Evolutionary conservation across 1,284 basidiomycete genomes (phyloP).

Genomic region (Ustilago trichophora): DNA sequence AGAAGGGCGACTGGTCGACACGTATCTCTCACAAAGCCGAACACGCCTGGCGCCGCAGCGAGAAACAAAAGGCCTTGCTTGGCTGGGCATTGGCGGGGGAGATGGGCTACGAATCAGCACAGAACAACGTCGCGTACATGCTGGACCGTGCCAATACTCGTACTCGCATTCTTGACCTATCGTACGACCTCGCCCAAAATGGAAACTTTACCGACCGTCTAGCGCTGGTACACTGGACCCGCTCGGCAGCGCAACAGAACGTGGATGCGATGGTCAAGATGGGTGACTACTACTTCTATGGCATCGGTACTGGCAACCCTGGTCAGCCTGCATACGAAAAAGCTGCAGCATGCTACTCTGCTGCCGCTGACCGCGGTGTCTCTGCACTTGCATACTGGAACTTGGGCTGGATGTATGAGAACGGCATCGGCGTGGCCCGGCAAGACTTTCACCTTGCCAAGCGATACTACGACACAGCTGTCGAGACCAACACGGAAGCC

Average conservation of each 20-base stretch:
- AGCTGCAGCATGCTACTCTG: slow-evolving; percentile 91
- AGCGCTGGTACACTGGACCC: slow-evolving; percentile 90
- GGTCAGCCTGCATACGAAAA: slow-evolving; percentile 80
- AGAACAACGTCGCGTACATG: slow-evolving; percentile 93
- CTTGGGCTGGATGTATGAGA: slow-evolving; percentile 98
- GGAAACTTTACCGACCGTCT: slow-evolving; percentile 73
- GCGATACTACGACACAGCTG: slow-evolving; percentile 88
- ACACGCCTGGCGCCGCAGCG: slow-evolving; percentile 58
- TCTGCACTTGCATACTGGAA: slow-evolving; percentile 98
- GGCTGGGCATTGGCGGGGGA: slow-evolving; percentile 85
- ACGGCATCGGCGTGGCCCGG: slow-evolving; percentile 83
- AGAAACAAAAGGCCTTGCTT: slow-evolving; percentile 50
- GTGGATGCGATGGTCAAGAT: slow-evolving; percentile 91
- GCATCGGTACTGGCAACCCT: slow-evolving; percentile 49
- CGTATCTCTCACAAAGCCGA: slow-evolving; percentile 61
- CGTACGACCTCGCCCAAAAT: background rate
- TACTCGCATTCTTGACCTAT: slow-evolving; percentile 13
- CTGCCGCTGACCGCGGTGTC: slow-evolving; percentile 84
- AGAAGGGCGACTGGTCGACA: slow-evolving; percentile 62
- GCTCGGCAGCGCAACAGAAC: slow-evolving; percentile 91
- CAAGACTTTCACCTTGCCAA: slow-evolving; percentile 94
- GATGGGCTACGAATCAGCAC: slow-evolving; percentile 87
- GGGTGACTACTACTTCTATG: slow-evolving; percentile 89
- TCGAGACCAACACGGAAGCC: slow-evolving; percentile 86
- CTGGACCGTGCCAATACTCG: slow-evolving; percentile 74